These are phyloP conservation scores for Juncus effusus DNA, from an alignment of 176 grass and related monocot genomes.

Conservation along the genomic window DNA sequence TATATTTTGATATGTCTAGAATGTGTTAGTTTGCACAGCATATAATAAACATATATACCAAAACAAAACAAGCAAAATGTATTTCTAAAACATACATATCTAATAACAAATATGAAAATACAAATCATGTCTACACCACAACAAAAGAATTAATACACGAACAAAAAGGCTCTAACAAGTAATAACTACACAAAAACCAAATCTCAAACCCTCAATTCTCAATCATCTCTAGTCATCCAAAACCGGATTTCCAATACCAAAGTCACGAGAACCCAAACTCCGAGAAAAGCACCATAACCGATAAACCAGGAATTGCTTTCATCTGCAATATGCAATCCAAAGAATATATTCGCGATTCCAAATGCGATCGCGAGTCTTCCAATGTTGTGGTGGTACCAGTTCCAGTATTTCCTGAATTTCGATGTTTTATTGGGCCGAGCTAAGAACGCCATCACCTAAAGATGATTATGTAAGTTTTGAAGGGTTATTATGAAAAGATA, in stretches of 20 bases:
- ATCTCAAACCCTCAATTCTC: conserved; percentile 8
- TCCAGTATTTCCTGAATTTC: conserved; percentile 84
- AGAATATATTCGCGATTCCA: conserved; percentile 65
- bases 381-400: conserved; percentile 88
- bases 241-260: conserved; percentile 54
- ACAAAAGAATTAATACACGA: no score
- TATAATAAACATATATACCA: neutral
- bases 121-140: neutral
- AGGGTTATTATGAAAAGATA: neutral
- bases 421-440: conserved; percentile 64
- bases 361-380: conserved; percentile 47
- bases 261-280: conserved; percentile 51
- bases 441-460: conserved; percentile 60
- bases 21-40: no score
- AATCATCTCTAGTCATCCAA: conserved; percentile 42
- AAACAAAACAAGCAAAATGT: no score
- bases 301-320: conserved; percentile 53
- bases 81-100: neutral
- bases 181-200: neutral
- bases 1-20: no score
- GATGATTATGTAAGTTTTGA: no score
- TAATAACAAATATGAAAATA: neutral
- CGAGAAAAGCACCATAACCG: conserved; percentile 63
- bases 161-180: neutral
- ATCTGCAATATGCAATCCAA: conserved; percentile 52